Conservation (phyloP, 2,329 filamentous ascomycete genomes). For the Trichoderma harzianum region DNA sequence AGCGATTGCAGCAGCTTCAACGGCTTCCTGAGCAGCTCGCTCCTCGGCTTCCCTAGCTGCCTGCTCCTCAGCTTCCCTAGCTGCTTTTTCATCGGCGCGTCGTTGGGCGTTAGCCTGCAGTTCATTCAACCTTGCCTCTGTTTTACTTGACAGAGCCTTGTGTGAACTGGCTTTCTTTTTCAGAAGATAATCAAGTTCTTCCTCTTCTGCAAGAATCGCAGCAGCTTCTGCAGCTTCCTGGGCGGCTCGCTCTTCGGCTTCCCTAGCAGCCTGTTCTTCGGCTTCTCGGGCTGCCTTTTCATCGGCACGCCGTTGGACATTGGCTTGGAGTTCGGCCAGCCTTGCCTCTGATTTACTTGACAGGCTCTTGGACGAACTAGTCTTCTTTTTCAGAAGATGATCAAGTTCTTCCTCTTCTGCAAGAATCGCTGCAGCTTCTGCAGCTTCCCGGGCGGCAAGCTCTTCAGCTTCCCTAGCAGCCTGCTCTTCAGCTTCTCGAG, state of each 20-base stretch:
- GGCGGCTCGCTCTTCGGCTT: conserved; percentile 19
- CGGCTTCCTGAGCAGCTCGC: not conserved
- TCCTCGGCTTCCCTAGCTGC: conserved; percentile 16
- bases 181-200: conserved; percentile 28
- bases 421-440: not conserved
- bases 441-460: not conserved
- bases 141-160: conserved; percentile 28
- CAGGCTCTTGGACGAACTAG: not conserved
- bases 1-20: conserved; percentile 20
- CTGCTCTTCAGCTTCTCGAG: conserved; percentile 23
- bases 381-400: not conserved
- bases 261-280: conserved; percentile 21
- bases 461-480: conserved; percentile 17
- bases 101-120: conserved; percentile 20
- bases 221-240: conserved; percentile 21
- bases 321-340: not conserved
- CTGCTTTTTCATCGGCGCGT: conserved; percentile 22
- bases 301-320: not conserved
- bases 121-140: conserved; percentile 29
- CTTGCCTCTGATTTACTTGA: not conserved
- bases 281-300: not conserved
- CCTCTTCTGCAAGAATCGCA: conserved; percentile 16
- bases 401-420: conserved; percentile 1
- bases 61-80: conserved; percentile 13
- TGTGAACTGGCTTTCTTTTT: conserved; percentile 34